phyloP scores from a whole-genome alignment of 1,284 basidiomycete species.

The Cerioporus squamosus region DNA sequence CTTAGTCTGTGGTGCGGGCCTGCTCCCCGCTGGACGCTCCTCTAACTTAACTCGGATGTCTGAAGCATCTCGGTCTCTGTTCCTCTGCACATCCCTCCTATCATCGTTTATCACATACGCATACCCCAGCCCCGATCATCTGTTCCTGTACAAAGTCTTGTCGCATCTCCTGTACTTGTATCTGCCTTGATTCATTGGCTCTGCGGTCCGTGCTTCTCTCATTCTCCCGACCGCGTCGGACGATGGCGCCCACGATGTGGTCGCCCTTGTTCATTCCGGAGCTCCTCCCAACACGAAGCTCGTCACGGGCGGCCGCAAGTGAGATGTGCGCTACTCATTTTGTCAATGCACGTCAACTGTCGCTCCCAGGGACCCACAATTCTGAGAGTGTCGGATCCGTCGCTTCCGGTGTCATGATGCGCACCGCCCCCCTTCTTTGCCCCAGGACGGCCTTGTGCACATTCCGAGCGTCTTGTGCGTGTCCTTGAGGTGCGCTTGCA shows the following conservation, averaged over 20 bases:
- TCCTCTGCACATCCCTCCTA: no score
- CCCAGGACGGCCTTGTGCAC: neutral
- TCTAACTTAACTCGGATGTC: neutral
- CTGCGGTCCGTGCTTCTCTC: conserved; percentile 4
- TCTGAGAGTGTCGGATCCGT: conserved; percentile 1
- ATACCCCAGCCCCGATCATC: neutral
- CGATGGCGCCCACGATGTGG: neutral
- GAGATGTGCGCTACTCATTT: neutral
- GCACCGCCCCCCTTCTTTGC: neutral
- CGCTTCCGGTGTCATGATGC: neutral
- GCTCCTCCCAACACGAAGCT: neutral
- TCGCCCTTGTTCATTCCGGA: neutral
- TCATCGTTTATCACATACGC: neutral
- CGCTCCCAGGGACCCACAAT: conserved; percentile 4
- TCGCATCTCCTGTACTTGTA: conserved; percentile 12
- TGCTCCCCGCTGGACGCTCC: neutral
- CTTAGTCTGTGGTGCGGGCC: neutral
- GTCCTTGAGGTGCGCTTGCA: neutral
- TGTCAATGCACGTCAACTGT: neutral
- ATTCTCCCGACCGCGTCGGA: conserved; percentile 7
- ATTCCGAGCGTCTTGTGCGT: neutral
- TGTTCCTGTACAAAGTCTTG: conserved; percentile 1
- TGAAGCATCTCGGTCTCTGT: neutral
- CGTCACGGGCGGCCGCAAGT: neutral
- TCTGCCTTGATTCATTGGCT: conserved; percentile 1